Conservation (phyloP, 1,139 yeast genomes). For the Kodamaea sp. region DNA sequence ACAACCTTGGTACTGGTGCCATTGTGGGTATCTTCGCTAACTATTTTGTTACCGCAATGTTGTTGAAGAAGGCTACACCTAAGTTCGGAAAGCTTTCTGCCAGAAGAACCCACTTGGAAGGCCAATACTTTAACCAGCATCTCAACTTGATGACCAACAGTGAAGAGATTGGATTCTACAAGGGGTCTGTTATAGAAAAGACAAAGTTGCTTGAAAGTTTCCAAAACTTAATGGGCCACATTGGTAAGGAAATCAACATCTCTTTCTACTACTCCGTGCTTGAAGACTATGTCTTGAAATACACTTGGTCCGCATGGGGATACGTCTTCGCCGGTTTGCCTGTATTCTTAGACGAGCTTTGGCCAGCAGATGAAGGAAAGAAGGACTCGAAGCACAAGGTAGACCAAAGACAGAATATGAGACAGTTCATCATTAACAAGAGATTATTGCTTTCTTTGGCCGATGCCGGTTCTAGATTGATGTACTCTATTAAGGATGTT, state of each 20-base stretch:
- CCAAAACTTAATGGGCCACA: slow-evolving; percentile 48
- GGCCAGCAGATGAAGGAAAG: slow-evolving; percentile 26
- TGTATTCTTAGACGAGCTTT: slow-evolving; percentile 53
- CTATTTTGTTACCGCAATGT: slow-evolving; percentile 76
- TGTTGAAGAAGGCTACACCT: slow-evolving; percentile 76
- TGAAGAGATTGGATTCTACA: slow-evolving; percentile 93
- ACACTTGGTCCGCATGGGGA: slow-evolving; percentile 94
- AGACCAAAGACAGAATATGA: slow-evolving; percentile 62
- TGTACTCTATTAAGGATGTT: slow-evolving; percentile 94
- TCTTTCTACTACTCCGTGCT: slow-evolving; percentile 63
- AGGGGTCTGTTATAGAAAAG: slow-evolving; percentile 85
- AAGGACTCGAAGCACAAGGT: slow-evolving; percentile 19
- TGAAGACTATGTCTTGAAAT: slow-evolving; percentile 86
- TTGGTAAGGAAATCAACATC: slow-evolving; percentile 50
- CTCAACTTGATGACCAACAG: slow-evolving; percentile 82
- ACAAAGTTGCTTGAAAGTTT: slow-evolving; percentile 63
- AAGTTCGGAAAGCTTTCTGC: slow-evolving; percentile 82
- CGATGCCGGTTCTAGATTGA: slow-evolving; percentile 94
- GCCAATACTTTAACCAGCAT: slow-evolving; percentile 86
- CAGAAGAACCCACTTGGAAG: slow-evolving; percentile 76
- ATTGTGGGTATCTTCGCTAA: slow-evolving; percentile 79
- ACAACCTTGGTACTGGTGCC: slow-evolving; percentile 84
- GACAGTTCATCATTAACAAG: slow-evolving; percentile 87
- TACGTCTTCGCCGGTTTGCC: slow-evolving; percentile 89
- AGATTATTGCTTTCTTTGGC: slow-evolving; percentile 88